Conservation (phyloP, 2,329 filamentous ascomycete species). For the Diaporthe batatas region DNA sequence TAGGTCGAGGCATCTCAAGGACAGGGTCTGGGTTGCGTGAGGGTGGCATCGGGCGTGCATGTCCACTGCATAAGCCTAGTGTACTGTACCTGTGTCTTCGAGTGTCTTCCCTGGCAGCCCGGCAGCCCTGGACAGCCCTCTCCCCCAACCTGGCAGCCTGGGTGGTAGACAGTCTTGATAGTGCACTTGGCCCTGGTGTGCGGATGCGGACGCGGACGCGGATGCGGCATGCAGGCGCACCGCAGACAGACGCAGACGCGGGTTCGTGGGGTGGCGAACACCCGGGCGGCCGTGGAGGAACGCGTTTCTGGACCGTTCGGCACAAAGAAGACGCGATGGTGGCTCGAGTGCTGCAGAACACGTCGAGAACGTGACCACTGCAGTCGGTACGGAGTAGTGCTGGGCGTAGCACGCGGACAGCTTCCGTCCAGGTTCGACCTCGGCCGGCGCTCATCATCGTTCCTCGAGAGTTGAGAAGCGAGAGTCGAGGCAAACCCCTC, state of each 20-base stretch:
- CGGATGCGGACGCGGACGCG: slow-evolving; percentile 21
- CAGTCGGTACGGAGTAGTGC: not conserved
- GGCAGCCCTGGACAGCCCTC: not conserved
- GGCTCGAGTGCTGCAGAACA: slow-evolving; percentile 29
- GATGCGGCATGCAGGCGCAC: slow-evolving; percentile 35
- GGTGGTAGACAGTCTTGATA: no score
- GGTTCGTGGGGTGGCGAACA: slow-evolving; percentile 33
- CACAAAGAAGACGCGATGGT: slow-evolving; percentile 33
- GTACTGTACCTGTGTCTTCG: no score
- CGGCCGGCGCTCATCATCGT: not conserved
- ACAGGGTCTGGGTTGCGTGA: slow-evolving; percentile 20
- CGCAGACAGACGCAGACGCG: slow-evolving; percentile 24
- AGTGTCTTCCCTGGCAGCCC: not conserved
- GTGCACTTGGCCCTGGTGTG: slow-evolving; percentile 17
- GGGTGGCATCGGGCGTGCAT: slow-evolving; percentile 39
- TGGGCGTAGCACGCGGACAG: slow-evolving; percentile 22
- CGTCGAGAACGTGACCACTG: slow-evolving; percentile 37
- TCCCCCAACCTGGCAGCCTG: not conserved
- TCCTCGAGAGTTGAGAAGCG: not conserved
- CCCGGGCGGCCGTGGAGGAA: slow-evolving; percentile 15
- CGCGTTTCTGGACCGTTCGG: slow-evolving; percentile 1
- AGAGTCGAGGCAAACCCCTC: slow-evolving; percentile 13
- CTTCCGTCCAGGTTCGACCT: slow-evolving; percentile 28
- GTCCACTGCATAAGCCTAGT: slow-evolving; percentile 26
- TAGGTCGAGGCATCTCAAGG: slow-evolving; percentile 26